A percentile compares a stretch with the other conserved stretches of the same genome.
These are phyloP conservation scores for Geotrichum histeridarum DNA, from an alignment of 1,139 yeast genomes.

Conservation along the genomic window DNA sequence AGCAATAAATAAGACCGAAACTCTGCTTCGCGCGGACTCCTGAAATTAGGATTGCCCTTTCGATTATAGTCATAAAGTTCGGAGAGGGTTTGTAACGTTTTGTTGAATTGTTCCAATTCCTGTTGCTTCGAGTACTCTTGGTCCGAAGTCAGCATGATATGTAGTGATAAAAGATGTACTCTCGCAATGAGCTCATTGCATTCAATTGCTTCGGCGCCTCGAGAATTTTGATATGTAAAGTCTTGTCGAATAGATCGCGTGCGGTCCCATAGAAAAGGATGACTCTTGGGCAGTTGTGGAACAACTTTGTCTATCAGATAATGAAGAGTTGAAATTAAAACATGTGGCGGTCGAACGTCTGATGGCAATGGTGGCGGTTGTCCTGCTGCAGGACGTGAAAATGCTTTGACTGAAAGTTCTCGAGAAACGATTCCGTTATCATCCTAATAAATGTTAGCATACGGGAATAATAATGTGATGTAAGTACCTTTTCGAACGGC, in stretches of 20 bases:
- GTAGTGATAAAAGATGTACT: slow-evolving; percentile 76
- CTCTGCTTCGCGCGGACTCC: slow-evolving; percentile 83
- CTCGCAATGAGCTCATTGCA: slow-evolving; percentile 91
- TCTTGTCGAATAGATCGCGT: slow-evolving; percentile 97
- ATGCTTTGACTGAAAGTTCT: slow-evolving; percentile 76
- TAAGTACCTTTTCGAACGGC: slow-evolving; percentile 60
- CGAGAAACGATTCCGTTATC: slow-evolving; percentile 58
- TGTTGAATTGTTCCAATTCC: slow-evolving; percentile 89
- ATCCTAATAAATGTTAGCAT: slow-evolving; percentile 12
- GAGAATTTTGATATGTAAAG: slow-evolving; percentile 89
- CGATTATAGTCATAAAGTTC: slow-evolving; percentile 84
- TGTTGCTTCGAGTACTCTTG: slow-evolving; percentile 88
- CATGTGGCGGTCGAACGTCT: slow-evolving; percentile 89
- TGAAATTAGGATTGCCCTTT: slow-evolving; percentile 45
- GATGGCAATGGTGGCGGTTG: slow-evolving; percentile 97
- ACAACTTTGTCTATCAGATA: slow-evolving; percentile 63
- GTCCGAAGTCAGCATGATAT: slow-evolving; percentile 73
- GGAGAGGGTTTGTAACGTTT: slow-evolving; percentile 80
- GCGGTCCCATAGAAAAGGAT: slow-evolving; percentile 95
- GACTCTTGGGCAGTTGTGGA: slow-evolving; percentile 71
- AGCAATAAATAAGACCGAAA: slow-evolving; percentile 82
- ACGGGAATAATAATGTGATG: neutral
- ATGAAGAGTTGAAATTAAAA: slow-evolving; percentile 59
- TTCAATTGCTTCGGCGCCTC: slow-evolving; percentile 89
- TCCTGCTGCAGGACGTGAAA: slow-evolving; percentile 96